Percentiles rank a stretch among this genome's conserved stretches.
These are phyloP conservation scores for Zea mays DNA, from an alignment of 176 grass and related monocot genomes.

Conservation along the genomic window Zm-B73-REFERENCE-NAM-5.0 NC_050097.1:29723001-29723500, in stretches of 20 bases:
- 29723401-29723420: not conserved
- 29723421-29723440: not conserved
- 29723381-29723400: not conserved
- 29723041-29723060: no score
- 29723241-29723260: slow-evolving; percentile 31
- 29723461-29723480: no score
- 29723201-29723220: slow-evolving; percentile 57
- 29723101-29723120: not conserved
- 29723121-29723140: not conserved
- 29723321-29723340: slow-evolving; percentile 56
- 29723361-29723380: no score
- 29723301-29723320: slow-evolving; percentile 67
- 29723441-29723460: no score
- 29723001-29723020: no score
- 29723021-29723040: no score
- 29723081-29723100: not conserved
- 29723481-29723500: no score
- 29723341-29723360: not conserved
- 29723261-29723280: slow-evolving; percentile 63
- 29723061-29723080: not conserved
- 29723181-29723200: not conserved
- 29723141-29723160: not conserved
- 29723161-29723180: not conserved
- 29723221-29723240: slow-evolving; percentile 45
- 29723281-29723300: slow-evolving; percentile 48